Base-by-base conservation (phyloP, 169 alveolate species). In the Fabrea salina region DNA sequence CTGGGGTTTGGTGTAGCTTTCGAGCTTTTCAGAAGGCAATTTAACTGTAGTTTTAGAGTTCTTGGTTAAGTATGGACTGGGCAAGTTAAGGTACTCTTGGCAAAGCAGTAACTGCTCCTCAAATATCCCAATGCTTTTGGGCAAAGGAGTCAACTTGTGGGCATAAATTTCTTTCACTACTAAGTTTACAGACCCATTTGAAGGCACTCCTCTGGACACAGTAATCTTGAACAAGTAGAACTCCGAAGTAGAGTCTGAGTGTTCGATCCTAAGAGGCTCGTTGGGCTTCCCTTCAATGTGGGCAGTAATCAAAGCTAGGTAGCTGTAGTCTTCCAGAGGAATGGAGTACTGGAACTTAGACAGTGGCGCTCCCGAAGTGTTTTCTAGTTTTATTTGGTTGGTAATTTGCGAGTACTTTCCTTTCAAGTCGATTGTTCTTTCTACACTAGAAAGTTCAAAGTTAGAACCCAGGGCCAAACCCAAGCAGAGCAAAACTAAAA, bases 121-220 rank as follows among this genome's bases (percentile, higher is more conserved):
- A 33, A 47, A 70, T 19, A 70, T 70, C 6, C 79, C 79, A 32
- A 70, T 70, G 27, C 37, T 70, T 2, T 27, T 43, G 22, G 79
- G 79, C 27, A 22, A 70, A 44, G 79, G 79, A 27, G 13, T n/a
- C 67, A 70, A 22, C 35, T 70, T 70, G n/a, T 70, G 67, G 39
- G 79, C 79, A 5, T 47, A 70, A 35, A 27, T n/a, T 37, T 70
- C 79, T 49, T 70, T 66, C 16, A 70, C 37, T 13, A 70, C 32
- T 25, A 70, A 37, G 35, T 43, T 35, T 0, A 35, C 19, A 22
- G n/a, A 30, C 25, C 67, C 19, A 25, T 50, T 50, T 3, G 66
- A 16, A 27, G 67, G 30, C 2, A 70, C 32, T 25, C 79, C 79
- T 41, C 79, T 41, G 13, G 59, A 19, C 67, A 70, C 39, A 3